Conservation (phyloP, 352 stramenopile genomes). For the Pythium apleroticum region DNA sequence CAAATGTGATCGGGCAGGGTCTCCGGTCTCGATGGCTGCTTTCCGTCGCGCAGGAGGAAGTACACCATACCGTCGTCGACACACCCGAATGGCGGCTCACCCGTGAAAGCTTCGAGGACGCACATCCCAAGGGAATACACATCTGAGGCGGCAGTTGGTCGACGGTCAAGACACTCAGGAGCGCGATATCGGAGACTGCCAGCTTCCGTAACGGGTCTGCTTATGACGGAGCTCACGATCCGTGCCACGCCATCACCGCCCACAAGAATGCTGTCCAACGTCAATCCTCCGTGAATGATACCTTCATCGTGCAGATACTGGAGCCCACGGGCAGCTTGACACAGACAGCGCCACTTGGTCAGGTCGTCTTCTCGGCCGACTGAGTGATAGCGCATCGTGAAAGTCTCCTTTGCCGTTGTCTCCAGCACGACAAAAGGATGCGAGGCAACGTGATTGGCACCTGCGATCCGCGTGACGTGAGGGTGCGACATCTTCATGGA, state of each 20-base stretch:
- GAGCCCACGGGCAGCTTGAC: slow-evolving; percentile 40
- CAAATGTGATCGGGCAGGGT: slow-evolving; percentile 19
- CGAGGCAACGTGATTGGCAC: slow-evolving; percentile 30
- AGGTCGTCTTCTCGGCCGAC: background rate
- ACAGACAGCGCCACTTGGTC: slow-evolving; percentile 26
- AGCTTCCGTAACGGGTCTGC: background rate
- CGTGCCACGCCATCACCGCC: slow-evolving; percentile 28
- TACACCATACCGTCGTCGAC: slow-evolving; percentile 18
- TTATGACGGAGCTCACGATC: slow-evolving; percentile 30
- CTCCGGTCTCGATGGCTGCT: slow-evolving; percentile 19
- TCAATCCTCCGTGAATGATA: slow-evolving; percentile 79
- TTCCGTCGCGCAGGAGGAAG: slow-evolving; percentile 17
- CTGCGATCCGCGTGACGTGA: slow-evolving; percentile 31
- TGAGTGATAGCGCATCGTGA: slow-evolving; percentile 1
- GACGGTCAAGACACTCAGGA: slow-evolving; percentile 28
- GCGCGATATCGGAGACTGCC: slow-evolving; percentile 28
- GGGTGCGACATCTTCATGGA: slow-evolving; percentile 31
- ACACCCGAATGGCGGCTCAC: slow-evolving; percentile 24
- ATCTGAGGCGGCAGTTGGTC: slow-evolving; percentile 30
- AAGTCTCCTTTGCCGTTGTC: slow-evolving; percentile 22
- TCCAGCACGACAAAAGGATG: slow-evolving; percentile 31
- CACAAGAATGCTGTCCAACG: slow-evolving; percentile 40
- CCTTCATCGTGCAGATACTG: slow-evolving; percentile 44
- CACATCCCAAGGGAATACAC: slow-evolving; percentile 38
- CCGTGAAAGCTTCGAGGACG: slow-evolving; percentile 30